Percentiles rank a stretch among this genome's conserved stretches.
Evolutionary conservation across 495 filamentous ascomycete genomes (phyloP).

Genomic region (Penicillium subrubescens): DNA sequence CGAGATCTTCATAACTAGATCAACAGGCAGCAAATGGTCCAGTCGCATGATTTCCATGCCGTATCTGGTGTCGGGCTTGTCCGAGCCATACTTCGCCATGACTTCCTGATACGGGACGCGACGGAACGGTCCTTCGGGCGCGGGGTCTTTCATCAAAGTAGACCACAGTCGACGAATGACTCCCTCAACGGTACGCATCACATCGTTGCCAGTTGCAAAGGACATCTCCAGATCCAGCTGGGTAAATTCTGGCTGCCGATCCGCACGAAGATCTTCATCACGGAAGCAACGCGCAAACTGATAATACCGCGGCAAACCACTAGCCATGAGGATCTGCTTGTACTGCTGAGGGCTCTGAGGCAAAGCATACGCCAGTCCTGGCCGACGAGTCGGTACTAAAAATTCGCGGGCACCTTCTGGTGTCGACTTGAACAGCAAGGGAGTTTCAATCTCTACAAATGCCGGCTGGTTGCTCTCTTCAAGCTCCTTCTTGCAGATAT

Average conservation of each 20-base stretch:
- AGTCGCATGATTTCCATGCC: constrained; percentile 63
- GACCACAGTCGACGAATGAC: constrained; percentile 63
- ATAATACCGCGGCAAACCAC: constrained; percentile 78
- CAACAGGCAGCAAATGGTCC: constrained; percentile 61
- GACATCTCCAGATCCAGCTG: constrained; percentile 96
- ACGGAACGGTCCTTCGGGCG: constrained; percentile 51
- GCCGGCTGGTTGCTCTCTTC: constrained; percentile 34
- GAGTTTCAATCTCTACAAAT: constrained; percentile 87
- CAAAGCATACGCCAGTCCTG: constrained; percentile 80
- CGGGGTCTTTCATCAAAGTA: constrained; percentile 42
- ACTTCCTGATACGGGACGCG: constrained; percentile 72
- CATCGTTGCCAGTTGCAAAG: constrained; percentile 72
- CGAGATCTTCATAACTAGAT: constrained; percentile 73
- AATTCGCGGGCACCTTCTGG: constrained; percentile 96
- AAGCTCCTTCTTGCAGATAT: constrained; percentile 56
- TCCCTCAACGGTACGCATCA: constrained; percentile 69
- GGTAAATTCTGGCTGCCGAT: constrained; percentile 95
- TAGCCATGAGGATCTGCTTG: constrained; percentile 97
- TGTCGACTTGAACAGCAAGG: constrained; percentile 94
- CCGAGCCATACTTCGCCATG: constrained; percentile 80
- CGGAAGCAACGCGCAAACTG: constrained; percentile 96
- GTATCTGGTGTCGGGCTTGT: constrained; percentile 86
- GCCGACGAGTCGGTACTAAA: constrained; percentile 81
- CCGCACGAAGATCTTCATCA: constrained; percentile 90
- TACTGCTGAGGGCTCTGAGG: constrained; percentile 98